phyloP scores from a whole-genome alignment of 495 filamentous ascomycete species.

The Neurospora sp. region DNA sequence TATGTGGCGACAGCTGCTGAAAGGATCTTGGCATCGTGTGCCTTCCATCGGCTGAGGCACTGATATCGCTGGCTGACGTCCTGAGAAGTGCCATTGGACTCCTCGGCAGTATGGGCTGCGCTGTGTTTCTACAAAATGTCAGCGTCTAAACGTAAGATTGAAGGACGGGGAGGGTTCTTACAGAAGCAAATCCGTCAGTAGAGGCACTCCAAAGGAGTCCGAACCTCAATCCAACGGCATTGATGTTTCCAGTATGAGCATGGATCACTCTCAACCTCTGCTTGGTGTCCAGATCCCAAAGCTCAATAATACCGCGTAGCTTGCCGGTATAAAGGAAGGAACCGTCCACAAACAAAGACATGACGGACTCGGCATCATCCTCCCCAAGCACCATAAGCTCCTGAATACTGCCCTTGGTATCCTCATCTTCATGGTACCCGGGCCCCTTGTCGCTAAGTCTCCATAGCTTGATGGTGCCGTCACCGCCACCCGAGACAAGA shows the following conservation, averaged over 20 bases:
- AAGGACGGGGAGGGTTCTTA: slow-evolving; percentile 27
- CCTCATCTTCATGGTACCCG: slow-evolving; percentile 23
- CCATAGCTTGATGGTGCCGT: slow-evolving; percentile 91
- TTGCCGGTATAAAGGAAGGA: slow-evolving; percentile 86
- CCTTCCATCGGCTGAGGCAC: slow-evolving; percentile 70
- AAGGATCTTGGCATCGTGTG: slow-evolving; percentile 76
- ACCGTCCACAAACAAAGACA: slow-evolving; percentile 75
- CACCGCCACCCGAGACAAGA: slow-evolving; percentile 82
- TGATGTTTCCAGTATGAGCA: slow-evolving; percentile 71
- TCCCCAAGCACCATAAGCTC: slow-evolving; percentile 62
- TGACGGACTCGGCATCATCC: slow-evolving; percentile 67
- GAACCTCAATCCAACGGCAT: slow-evolving; percentile 72
- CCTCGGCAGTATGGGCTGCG: slow-evolving; percentile 45
- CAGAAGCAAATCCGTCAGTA: slow-evolving; percentile 69
- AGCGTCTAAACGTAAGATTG: neutral
- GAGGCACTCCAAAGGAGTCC: slow-evolving; percentile 78
- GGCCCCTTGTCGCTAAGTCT: slow-evolving; percentile 40
- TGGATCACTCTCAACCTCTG: slow-evolving; percentile 81
- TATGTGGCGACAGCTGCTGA: slow-evolving; percentile 68
- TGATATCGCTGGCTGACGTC: slow-evolving; percentile 87
- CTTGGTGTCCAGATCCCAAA: slow-evolving; percentile 93
- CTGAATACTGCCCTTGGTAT: slow-evolving; percentile 40
- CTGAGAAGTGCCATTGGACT: slow-evolving; percentile 35
- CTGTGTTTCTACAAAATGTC: slow-evolving; percentile 39
- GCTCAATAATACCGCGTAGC: slow-evolving; percentile 80